Percentiles rank a stretch among this genome's conserved stretches.
Evolutionary conservation across 768 basidiomycete species (phyloP).

Genomic region (Calocybe cyanea): DNA sequence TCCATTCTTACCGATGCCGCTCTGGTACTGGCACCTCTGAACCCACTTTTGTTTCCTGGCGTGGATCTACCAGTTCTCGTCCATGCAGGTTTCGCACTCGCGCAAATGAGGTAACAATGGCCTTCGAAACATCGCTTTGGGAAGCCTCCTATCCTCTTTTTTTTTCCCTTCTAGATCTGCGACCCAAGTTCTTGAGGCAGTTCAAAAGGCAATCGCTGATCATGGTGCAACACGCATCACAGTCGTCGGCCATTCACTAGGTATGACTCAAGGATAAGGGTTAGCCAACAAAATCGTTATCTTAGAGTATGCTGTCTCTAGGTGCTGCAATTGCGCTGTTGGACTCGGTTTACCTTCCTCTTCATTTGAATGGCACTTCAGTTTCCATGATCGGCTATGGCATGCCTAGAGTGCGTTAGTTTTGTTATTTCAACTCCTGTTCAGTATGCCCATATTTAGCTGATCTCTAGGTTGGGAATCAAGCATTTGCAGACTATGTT

Average conservation of each 20-base stretch:
- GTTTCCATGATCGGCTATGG: conserved; percentile 38
- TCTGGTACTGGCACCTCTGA: conserved; percentile 26
- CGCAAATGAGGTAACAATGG: conserved; percentile 34
- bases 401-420: conserved; percentile 37
- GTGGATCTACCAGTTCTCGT: conserved; percentile 36
- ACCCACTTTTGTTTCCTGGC: conserved; percentile 43
- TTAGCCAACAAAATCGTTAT: no score
- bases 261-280: no score
- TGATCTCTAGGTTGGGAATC: conserved; percentile 45
- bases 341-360: conserved; percentile 51
- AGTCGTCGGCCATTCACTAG: conserved; percentile 45
- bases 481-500: conserved; percentile 58
- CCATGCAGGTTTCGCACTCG: conserved; percentile 41
- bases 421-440: conserved; percentile 18
- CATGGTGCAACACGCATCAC: conserved; percentile 35
- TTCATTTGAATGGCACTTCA: conserved; percentile 39
- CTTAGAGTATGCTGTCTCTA: no score
- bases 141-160: neutral
- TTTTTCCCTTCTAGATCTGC: conserved; percentile 39
- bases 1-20: conserved; percentile 36
- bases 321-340: conserved; percentile 55
- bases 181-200: conserved; percentile 35
- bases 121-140: neutral
- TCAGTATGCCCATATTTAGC: conserved; percentile 12
- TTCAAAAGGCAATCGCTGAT: conserved; percentile 30